Evolutionary conservation across 371 early-diverging fungal genomes (phyloP), one percentile per base, ranked within the genome.

Genomic region (Chytridium lagenaria): DNA sequence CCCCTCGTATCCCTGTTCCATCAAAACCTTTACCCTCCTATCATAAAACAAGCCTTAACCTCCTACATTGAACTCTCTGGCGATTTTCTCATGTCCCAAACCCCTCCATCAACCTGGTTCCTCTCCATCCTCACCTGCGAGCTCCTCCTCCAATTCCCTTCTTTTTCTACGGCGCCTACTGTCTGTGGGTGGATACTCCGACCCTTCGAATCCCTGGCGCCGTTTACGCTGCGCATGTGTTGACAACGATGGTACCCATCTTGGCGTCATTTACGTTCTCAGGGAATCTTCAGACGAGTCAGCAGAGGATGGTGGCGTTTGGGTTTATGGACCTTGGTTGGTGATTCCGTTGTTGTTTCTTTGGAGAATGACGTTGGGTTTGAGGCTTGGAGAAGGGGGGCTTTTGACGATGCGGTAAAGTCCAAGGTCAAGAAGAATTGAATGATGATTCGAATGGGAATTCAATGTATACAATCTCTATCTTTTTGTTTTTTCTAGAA

Each of bases 61-160:
- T 73, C 77, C 55, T 89, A 88, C 66, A 75, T 81, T 0, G 61
- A 67, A 7, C 75, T 76, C 7, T 83, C 81, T 65, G 82, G 85
- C 66, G 91, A 91, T 70, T 90, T 91, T 37, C 82, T 91, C 38
- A 84, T 90, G 83, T 80, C 78, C 19, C 70, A 77, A 50, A 71
- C 75, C 19, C 67, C 49, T 28, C 7, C 7, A 7, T 7, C 7
- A 5, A 55, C 72, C 33, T 92, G 92, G 92, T 90, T 89, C 77
- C 61, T 77, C 33, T 79, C 85, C 40, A 83, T 91, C 61, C 64
- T 87, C 30, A 78, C 59, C 2, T 79, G 81, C 76, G 92, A 91
- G 78, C 67, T 85, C 0, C 10, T 86, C 3, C n/a, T 89, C n/a
- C 92, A 91, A 75, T 75, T 90, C 5, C 91, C 0, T 87, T 91